These are phyloP conservation scores for Globisporangium nunn DNA, from an alignment of 352 stramenopile genomes.

Conservation along the genomic window DNA sequence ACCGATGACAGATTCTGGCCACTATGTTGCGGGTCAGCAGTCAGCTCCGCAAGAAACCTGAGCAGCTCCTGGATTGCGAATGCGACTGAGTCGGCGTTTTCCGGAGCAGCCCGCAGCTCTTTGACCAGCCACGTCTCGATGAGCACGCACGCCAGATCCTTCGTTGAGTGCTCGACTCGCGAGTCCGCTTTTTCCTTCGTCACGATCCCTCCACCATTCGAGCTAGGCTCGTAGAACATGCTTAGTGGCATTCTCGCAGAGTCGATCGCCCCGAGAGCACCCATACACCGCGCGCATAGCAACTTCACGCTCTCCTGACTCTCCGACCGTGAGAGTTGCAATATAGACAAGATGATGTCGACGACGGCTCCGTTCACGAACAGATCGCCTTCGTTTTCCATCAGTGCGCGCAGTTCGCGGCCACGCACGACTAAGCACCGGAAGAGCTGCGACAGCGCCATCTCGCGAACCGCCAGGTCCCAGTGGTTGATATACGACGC, in stretches of 20 bases:
- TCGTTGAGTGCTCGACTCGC: slow-evolving; percentile 61
- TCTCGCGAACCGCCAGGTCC: slow-evolving; percentile 70
- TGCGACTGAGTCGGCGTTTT: slow-evolving; percentile 73
- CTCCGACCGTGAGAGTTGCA: slow-evolving; percentile 62
- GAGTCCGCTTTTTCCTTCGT: slow-evolving; percentile 34
- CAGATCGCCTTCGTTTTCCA: slow-evolving; percentile 67
- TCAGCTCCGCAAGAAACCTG: slow-evolving; percentile 73
- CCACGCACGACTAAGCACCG: slow-evolving; percentile 53
- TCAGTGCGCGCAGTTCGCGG: slow-evolving; percentile 47
- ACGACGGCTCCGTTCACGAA: slow-evolving; percentile 55
- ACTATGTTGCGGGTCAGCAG: slow-evolving; percentile 63
- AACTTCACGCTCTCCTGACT: slow-evolving; percentile 59
- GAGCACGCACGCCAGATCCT: slow-evolving; percentile 74
- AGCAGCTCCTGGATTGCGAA: slow-evolving; percentile 86
- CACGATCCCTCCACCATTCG: slow-evolving; percentile 5
- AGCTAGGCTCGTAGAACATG: slow-evolving; percentile 44
- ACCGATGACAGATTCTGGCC: slow-evolving; percentile 28
- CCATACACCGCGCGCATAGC: slow-evolving; percentile 64
- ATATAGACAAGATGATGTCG: slow-evolving; percentile 53
- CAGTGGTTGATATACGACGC: slow-evolving; percentile 69
- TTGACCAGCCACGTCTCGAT: slow-evolving; percentile 82
- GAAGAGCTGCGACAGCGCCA: slow-evolving; percentile 66
- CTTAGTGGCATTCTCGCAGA: slow-evolving; percentile 59
- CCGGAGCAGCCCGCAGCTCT: slow-evolving; percentile 72
- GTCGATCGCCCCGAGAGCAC: slow-evolving; percentile 76